Evolutionary conservation across 1,284 basidiomycete genomes (phyloP), one percentile per base, ranked within the genome.

Genomic region (Mycena citricolor): DNA sequence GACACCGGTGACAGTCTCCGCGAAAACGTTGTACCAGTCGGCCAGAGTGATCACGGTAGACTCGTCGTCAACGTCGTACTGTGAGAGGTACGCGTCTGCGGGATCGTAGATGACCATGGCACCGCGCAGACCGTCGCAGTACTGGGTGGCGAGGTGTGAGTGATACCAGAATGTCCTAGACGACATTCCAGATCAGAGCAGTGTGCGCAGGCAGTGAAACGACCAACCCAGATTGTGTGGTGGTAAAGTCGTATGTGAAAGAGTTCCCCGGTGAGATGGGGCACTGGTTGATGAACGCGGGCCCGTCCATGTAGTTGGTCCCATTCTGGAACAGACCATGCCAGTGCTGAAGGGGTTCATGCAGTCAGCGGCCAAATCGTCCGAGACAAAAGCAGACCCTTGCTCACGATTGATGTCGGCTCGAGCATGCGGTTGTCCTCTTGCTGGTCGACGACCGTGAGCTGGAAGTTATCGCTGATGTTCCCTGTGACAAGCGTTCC

Each of bases 21-120:
- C 40, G 8, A 42, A 16, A 12, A 33, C 35, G 24, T 42, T 32
- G 17, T 42, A 65, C 58, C 63, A 66, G 42, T 69, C 68, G 7
- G 58, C 52, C 6, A 61, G 49, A 2, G 54, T 55, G n/a, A 43
- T 69, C 64, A 57, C 51, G 10, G 52, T 54, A 7, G 40, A 29
- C 33, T 55, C 51, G 28, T 57, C 46, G 25, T 55, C 54, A 28
- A 55, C 42, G 22, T 55, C 44, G 30, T 55, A 55, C 36, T 38
- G 39, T 13, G 25, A 16, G 8, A 28, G 33, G 13, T 50, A 39
- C 4, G 53, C 51, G 32, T 55, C 53, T 13, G 25, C 31, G 12
- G 43, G 44, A 29, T 51, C 42, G 16, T 44, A 44, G 6, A 44
- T 31, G 11, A 44, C 42, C 6, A 44, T 19, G 1, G 37, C 21